Conservation (phyloP, 495 filamentous ascomycete genomes). For the Lepraria neglecta region DNA sequence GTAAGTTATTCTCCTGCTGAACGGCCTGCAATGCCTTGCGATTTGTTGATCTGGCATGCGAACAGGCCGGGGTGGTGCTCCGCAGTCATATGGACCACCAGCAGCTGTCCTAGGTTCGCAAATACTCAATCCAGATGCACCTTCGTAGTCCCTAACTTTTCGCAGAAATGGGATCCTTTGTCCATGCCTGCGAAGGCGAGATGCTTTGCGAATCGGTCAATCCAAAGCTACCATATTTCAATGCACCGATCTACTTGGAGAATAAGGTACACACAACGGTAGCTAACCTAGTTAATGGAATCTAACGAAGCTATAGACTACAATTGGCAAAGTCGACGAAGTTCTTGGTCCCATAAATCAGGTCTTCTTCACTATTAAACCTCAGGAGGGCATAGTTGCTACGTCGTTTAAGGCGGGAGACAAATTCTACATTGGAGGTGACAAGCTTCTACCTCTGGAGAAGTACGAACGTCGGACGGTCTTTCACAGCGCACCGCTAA, state of each 20-base stretch:
- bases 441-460: conserved; percentile 91
- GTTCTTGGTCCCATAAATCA: conserved; percentile 90
- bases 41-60: conserved; percentile 7
- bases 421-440: conserved; percentile 90
- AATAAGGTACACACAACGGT: conserved; percentile 64
- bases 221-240: conserved; percentile 96
- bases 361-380: conserved; percentile 97
- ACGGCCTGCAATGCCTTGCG: background rate
- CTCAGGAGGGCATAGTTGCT: conserved; percentile 89
- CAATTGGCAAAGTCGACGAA: conserved; percentile 55
- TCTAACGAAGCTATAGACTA: conserved; percentile 37
- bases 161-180: conserved; percentile 82
- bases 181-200: conserved; percentile 93
- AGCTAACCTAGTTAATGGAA: background rate
- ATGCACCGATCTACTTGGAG: conserved; percentile 95
- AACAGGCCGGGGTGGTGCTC: conserved; percentile 57
- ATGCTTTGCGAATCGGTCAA: conserved; percentile 92
- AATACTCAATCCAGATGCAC: background rate
- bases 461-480: conserved; percentile 42
- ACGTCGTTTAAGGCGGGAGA: conserved; percentile 91
- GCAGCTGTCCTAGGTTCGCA: conserved; percentile 56
- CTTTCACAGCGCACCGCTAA: conserved; percentile 22
- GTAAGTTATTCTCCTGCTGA: conserved; percentile 7
- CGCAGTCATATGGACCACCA: conserved; percentile 59
- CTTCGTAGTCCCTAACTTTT: conserved; percentile 27